Base-by-base conservation (phyloP, 768 basidiomycete species). In the Mycena vitilis region DNA sequence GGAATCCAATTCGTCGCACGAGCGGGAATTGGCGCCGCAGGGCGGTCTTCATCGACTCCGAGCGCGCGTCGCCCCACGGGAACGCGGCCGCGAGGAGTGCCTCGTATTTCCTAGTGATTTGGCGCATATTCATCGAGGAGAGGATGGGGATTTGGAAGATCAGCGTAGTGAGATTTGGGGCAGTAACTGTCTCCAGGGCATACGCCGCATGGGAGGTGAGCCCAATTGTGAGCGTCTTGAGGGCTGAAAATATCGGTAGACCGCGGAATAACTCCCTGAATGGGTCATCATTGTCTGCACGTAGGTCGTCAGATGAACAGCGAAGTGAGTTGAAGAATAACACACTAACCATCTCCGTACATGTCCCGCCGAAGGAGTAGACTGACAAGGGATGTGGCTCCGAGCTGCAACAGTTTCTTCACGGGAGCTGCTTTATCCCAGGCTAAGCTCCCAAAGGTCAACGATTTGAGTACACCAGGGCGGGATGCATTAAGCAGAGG, bases 11-110 rank as follows among this genome's bases (percentile, higher is more conserved):
- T 20, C 54, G 44, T 15, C 22, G 20, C 3, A 55, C 2, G 12
- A 36, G 42, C 12, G 63, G 63, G 36, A 51, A 65, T 15, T 44
- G 58, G 1, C 37, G 55, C 8, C 23, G 51, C 45, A 65, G 47
- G 22, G 30, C 37, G 38, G 8, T 36, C 48, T 52, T 59, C 38
- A 59, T 51, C 4, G 64, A 42, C 38, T 59, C 64, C 11, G 11
- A 40, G 10, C 12, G n/a, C n/a, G n/a, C n/a, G n/a, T n/a, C 2
- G 18, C 36, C 37, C 64, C 37, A 65, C 23, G 64, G 64, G 40
- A 58, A 58, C 16, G 34, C 30, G 5, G 6, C 7, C 3, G 12
- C 18, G n/a, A 65, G 22, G 13, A 65, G 23, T 13, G 38, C 34
- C 7, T 25, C 11, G 37, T n/a, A 64, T 49, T 22, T 51, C 2